phyloP scores from a whole-genome alignment of 1,139 yeast species.

The Yamadazyma dushanensis region DNA sequence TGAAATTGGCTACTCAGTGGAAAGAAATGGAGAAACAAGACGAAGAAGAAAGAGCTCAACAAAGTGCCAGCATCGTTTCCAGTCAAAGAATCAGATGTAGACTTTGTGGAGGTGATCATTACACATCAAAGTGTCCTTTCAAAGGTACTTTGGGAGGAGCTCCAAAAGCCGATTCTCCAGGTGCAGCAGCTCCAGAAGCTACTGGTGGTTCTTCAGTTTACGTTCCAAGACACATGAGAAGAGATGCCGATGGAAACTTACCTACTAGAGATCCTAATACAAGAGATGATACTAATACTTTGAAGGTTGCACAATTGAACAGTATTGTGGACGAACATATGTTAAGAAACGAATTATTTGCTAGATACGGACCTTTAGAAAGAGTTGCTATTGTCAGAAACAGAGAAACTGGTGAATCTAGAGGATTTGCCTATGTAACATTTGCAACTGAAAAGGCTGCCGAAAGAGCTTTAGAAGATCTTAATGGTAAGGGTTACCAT shows the following conservation, averaged over 20 bases:
- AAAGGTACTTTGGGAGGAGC: constrained; percentile 78
- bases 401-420: constrained; percentile 90
- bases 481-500: constrained; percentile 92
- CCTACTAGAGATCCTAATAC: constrained; percentile 47
- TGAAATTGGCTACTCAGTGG: constrained; percentile 72
- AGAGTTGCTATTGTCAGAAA: constrained; percentile 87
- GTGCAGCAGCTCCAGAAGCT: constrained; percentile 14
- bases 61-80: constrained; percentile 47
- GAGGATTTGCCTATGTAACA: constrained; percentile 97
- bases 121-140: constrained; percentile 94
- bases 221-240: constrained; percentile 80
- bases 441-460: constrained; percentile 72
- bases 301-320: constrained; percentile 90
- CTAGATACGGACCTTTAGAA: constrained; percentile 69
- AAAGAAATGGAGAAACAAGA: constrained; percentile 59
- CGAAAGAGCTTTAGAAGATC: constrained; percentile 70
- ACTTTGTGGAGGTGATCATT: constrained; percentile 92
- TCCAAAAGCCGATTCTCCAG: constrained; percentile 25
- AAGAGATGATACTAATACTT: constrained; percentile 84
- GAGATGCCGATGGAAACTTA: constrained; percentile 57
- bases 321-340: constrained; percentile 81
- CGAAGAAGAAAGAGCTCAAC: constrained; percentile 61
- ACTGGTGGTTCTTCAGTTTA: constrained; percentile 39
- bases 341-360: constrained; percentile 71
- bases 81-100: constrained; percentile 70